A percentile compares a stretch with the other conserved stretches of the same genome.
Conservation (phyloP, 129 eudicot species). For the Logfia minima region DNA sequence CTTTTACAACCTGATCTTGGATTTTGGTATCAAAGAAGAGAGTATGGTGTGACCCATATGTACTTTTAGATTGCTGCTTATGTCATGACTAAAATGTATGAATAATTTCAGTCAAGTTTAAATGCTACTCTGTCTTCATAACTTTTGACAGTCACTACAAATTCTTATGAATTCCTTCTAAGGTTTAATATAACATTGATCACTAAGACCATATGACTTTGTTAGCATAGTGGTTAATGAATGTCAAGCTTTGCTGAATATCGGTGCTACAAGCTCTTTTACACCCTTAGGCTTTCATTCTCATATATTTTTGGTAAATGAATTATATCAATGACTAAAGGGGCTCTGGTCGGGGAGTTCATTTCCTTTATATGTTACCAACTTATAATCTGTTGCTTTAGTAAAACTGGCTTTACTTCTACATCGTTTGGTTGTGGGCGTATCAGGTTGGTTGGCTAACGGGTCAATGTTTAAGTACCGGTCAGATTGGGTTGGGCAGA, state of each 20-base stretch:
- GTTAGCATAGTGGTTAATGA: not conserved
- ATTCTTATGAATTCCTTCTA: not conserved
- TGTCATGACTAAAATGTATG: constrained; percentile 4
- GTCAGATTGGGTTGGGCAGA: not conserved
- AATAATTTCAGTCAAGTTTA: constrained; percentile 3
- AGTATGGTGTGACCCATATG: not conserved
- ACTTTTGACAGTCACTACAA: not conserved
- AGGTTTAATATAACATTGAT: not conserved
- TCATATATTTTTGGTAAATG: not conserved
- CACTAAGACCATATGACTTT: not conserved
- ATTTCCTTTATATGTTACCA: not conserved
- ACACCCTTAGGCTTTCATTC: constrained; percentile 7
- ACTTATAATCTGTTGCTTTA: not conserved
- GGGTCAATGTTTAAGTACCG: not conserved
- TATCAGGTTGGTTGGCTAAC: not conserved
- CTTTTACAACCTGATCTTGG: not conserved
- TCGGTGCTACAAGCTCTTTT: constrained; percentile 9
- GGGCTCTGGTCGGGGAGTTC: not conserved
- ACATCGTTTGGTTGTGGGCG: not conserved
- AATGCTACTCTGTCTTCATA: constrained; percentile 10
- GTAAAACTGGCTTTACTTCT: not conserved
- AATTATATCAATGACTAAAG: not conserved
- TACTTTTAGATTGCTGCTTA: not conserved
- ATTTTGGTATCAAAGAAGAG: not conserved
- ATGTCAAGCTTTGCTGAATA: constrained; percentile 6